These are phyloP conservation scores for Phytophthora ramorum DNA, from an alignment of 352 stramenopile genomes.

Conservation along the genomic window DNA sequence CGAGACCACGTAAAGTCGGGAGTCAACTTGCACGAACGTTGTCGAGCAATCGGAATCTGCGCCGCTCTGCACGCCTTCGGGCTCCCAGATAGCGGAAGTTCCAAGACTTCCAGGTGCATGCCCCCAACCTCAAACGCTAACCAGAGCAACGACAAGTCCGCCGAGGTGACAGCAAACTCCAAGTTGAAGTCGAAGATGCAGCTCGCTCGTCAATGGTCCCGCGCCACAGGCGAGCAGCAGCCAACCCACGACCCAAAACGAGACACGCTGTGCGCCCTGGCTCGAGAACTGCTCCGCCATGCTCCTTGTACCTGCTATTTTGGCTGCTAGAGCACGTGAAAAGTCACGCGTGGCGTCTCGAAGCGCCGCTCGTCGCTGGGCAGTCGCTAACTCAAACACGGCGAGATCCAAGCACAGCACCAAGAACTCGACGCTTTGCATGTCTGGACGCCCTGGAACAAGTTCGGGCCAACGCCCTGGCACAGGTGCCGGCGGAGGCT, in stretches of 20 bases:
- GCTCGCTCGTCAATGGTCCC: conserved; percentile 15
- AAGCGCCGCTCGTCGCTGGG: conserved; percentile 5
- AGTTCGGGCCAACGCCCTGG: conserved; percentile 64
- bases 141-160: conserved; percentile 2
- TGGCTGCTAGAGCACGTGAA: conserved; percentile 6
- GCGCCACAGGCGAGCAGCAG: conserved; percentile 1
- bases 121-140: conserved; percentile 7
- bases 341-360: conserved; percentile 13
- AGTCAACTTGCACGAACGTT: conserved; percentile 29
- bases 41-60: conserved; percentile 32
- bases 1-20: conserved; percentile 1
- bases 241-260: background rate
- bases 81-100: background rate
- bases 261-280: conserved; percentile 13
- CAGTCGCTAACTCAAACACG: conserved; percentile 13
- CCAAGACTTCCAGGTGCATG: background rate
- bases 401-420: conserved; percentile 20
- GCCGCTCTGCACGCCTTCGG: conserved; percentile 15
- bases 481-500: conserved; percentile 50
- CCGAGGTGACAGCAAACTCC: background rate
- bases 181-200: conserved; percentile 32
- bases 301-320: conserved; percentile 25
- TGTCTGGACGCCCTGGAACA: conserved; percentile 49
- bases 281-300: conserved; percentile 17
- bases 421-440: background rate